phyloP scores from a whole-genome alignment of 805 yeast species.

The Nakazawaea anatomiae region DNA sequence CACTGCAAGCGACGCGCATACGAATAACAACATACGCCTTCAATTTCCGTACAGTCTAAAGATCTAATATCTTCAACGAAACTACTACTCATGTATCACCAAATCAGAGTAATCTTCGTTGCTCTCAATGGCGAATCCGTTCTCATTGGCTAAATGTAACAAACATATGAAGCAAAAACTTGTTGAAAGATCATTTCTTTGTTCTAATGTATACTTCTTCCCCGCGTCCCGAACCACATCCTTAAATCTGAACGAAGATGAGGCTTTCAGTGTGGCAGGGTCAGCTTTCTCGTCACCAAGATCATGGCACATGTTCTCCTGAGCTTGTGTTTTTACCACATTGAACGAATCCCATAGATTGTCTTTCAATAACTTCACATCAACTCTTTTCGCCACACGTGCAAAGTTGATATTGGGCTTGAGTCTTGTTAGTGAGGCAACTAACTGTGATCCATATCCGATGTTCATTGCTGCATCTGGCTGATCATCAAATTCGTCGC shows the following conservation, averaged over 20 bases:
- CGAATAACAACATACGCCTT: no score
- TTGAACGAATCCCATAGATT: constrained; percentile 39
- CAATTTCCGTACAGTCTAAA: no score
- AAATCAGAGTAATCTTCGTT: constrained; percentile 31
- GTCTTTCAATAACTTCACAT: constrained; percentile 39
- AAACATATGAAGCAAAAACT: constrained; percentile 46
- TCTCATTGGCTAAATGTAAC: constrained; percentile 44
- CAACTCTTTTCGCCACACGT: constrained; percentile 41
- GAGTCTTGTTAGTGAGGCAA: constrained; percentile 9
- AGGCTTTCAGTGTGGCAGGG: constrained; percentile 20
- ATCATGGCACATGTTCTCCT: no score
- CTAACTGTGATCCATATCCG: constrained; percentile 15
- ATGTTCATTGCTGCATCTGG: constrained; percentile 23
- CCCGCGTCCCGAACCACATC: constrained; percentile 31
- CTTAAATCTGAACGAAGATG: constrained; percentile 17
- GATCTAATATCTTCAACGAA: no score
- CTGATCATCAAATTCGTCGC: constrained; percentile 32
- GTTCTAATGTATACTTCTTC: constrained; percentile 29
- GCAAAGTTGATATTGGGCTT: constrained; percentile 35
- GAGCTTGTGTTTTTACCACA: constrained; percentile 12
- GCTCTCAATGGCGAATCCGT: constrained; percentile 33
- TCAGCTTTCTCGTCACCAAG: constrained; percentile 23
- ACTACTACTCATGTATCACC: constrained; percentile 14
- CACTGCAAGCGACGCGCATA: no score
- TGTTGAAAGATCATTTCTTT: constrained; percentile 37